Evolutionary conservation across 1,139 yeast species (phyloP), one percentile per base, ranked within the genome.

Genomic region (Taphrina communis): DNA sequence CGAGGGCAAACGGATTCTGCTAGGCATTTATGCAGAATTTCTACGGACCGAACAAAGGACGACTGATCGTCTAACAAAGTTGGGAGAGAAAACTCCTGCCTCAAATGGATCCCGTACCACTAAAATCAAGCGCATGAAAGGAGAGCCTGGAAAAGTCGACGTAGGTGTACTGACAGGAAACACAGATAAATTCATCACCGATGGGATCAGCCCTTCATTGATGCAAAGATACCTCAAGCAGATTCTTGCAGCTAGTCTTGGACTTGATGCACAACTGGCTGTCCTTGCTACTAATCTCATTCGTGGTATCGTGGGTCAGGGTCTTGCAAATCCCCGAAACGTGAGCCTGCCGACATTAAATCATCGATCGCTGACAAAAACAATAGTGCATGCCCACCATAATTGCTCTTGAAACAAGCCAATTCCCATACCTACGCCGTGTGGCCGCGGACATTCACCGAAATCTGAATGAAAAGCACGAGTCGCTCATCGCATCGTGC

Each of bases 251-350:
- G 76, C 86, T 38, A 85, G 91, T 71, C 75, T 84, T 2, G 76
- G 78, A 1, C 82, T 82, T 21, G 83, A 84, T 53, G 80, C 82
- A 0, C 79, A 78, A 4, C 78, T 79, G 55, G 83, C 90, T 0
- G 75, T 79, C 55, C 74, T 82, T 2, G 85, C 89, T 0, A 82
- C 88, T 7, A 80, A 82, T 51, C 85, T 87, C 72, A 75, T 90
- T 51, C 85, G 82, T 69, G 76, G 84, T 59, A 83, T 88, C 36
- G 82, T 88, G 2, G 81, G 81, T 42, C 81, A 85, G 65, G 96
- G 96, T 0, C 87, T 85, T 76, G 89, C 88, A 0, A 90, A 88
- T 74, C 97, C 96, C 0, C 84, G 88, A 69, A 63, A 66, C 12
- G 72, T 70, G 62, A 51, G 70, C 19, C 8, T 7, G 0, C 2